Base-by-base conservation (phyloP, 441 rosid species). In the Breynia disticha region DNA sequence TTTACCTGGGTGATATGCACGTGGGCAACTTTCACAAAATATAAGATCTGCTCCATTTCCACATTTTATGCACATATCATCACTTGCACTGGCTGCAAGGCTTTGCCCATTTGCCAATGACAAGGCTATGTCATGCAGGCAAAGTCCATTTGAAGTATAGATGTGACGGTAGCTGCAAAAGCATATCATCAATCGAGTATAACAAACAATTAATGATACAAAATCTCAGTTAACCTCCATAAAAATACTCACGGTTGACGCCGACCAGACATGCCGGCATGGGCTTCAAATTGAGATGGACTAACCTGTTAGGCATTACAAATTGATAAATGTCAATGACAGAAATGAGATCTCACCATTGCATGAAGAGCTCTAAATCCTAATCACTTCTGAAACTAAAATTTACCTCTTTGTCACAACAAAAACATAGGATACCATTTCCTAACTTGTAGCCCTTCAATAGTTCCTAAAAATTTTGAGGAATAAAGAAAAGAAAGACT, bases 261-360 rank as follows among this genome's bases (percentile, higher is more conserved):
- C 69, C 96, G 81, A 54, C 78, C 90, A 59, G 99, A 86, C 96
- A 86, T 89, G 71, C 99, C 99, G 75, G 97, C 97, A 78, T 94
- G 99, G 22, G 99, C 80, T 73, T 94, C 99, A 67, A 94, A 94
- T 60, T 89, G 97, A 4, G 99, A 94, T 57, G 99, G 99, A 57
- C 99, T 94, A 48, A 94, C 69, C 99, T 94, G 85, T 70, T 59
- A 65, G 62, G 7, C 15, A 38, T 51, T 53, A 54, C 51, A 8
- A 38, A 50, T 18, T 39, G 43, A 14, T 13, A 39, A 39, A 9
- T 4, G 5, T 45, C 17, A 62, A 41, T 50, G 35, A 64, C 37
- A 52, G 14, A 24, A 24, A 24, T 28, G 37, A 39, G 52, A 8
- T 38, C 50, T 11, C 35, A 12, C 11, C 13, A 62, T 46, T 28